phyloP scores from a whole-genome alignment of 2,329 filamentous ascomycete species.

The Stachybotrys chlorohalonatus region DNA sequence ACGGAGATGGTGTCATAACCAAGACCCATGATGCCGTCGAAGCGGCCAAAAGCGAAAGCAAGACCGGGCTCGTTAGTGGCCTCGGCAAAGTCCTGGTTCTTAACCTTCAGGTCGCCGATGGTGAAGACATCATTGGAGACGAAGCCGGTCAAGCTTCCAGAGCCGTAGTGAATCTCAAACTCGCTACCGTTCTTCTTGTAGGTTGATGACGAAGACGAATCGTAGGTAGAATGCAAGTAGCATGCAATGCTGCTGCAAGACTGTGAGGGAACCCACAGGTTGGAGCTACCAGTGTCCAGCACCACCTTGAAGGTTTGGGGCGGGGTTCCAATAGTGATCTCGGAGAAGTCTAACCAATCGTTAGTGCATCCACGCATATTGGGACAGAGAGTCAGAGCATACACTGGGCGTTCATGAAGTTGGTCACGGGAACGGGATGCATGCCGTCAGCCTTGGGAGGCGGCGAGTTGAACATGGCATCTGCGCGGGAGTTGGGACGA shows the following conservation, averaged over 20 bases:
- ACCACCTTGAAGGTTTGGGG: conserved; percentile 97
- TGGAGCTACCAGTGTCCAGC: conserved; percentile 96
- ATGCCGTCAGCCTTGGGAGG: conserved; percentile 55
- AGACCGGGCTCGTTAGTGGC: conserved; percentile 92
- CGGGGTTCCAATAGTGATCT: conserved; percentile 86
- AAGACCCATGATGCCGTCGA: conserved; percentile 92
- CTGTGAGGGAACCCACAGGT: conserved; percentile 92
- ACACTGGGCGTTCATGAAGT: conserved; percentile 99
- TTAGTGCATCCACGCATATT: no score
- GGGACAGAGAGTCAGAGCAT: conserved; percentile 25
- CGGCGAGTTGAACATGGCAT: conserved; percentile 73
- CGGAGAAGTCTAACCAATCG: conserved; percentile 70
- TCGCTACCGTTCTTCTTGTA: conserved; percentile 90
- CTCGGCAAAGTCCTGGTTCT: conserved; percentile 91
- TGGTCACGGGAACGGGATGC: conserved; percentile 83
- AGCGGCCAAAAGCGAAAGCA: conserved; percentile 94
- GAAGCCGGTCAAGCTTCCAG: conserved; percentile 86
- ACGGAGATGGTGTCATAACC: conserved; percentile 96
- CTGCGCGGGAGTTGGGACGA: conserved; percentile 58
- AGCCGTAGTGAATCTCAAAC: conserved; percentile 94
- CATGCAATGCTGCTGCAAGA: conserved; percentile 93
- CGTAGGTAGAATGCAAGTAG: conserved; percentile 95
- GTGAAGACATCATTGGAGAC: conserved; percentile 79
- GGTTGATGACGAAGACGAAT: conserved; percentile 77
- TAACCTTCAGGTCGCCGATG: conserved; percentile 83